These are phyloP conservation scores for Metschnikowia colocasiae DNA, from an alignment of 805 yeast species.

Conservation along the genomic window DNA sequence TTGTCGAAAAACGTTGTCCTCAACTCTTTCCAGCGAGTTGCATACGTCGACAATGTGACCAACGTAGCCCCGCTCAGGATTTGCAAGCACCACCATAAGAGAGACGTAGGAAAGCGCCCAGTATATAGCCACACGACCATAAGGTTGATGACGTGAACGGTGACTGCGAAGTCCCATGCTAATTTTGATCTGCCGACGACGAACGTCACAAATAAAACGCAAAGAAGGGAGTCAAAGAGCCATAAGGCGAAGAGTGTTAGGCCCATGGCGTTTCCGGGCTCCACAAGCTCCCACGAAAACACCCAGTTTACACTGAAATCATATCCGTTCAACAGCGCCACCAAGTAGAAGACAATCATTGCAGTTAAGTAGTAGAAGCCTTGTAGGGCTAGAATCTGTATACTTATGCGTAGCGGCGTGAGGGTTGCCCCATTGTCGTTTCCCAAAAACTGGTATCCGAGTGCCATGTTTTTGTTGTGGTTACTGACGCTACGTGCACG, in stretches of 20 bases:
- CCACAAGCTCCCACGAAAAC: slow-evolving; percentile 74
- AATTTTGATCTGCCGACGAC: slow-evolving; percentile 89
- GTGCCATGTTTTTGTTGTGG: slow-evolving; percentile 1
- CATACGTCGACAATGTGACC: slow-evolving; percentile 82
- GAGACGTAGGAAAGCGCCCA: slow-evolving; percentile 61
- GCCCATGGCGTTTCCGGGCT: slow-evolving; percentile 77
- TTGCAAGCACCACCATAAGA: slow-evolving; percentile 86
- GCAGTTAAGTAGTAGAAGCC: slow-evolving; percentile 76
- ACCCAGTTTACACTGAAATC: slow-evolving; percentile 65
- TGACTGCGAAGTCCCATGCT: slow-evolving; percentile 96
- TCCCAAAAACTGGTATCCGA: slow-evolving; percentile 10
- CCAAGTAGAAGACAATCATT: slow-evolving; percentile 55
- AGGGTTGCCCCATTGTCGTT: slow-evolving; percentile 7
- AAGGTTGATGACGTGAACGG: slow-evolving; percentile 79
- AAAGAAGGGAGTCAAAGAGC: slow-evolving; percentile 77
- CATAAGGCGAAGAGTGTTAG: slow-evolving; percentile 69
- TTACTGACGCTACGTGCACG: neutral
- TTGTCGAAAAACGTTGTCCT: slow-evolving; percentile 88
- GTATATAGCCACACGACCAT: slow-evolving; percentile 64
- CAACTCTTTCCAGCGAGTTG: slow-evolving; percentile 87
- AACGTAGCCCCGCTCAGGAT: slow-evolving; percentile 60
- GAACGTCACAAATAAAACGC: slow-evolving; percentile 79
- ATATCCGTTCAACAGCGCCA: slow-evolving; percentile 68
- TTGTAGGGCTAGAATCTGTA: slow-evolving; percentile 78
- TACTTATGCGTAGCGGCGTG: slow-evolving; percentile 17